phyloP scores from a whole-genome alignment of 2,329 filamentous ascomycete genomes.

The Fusarium haematococcum region DNA sequence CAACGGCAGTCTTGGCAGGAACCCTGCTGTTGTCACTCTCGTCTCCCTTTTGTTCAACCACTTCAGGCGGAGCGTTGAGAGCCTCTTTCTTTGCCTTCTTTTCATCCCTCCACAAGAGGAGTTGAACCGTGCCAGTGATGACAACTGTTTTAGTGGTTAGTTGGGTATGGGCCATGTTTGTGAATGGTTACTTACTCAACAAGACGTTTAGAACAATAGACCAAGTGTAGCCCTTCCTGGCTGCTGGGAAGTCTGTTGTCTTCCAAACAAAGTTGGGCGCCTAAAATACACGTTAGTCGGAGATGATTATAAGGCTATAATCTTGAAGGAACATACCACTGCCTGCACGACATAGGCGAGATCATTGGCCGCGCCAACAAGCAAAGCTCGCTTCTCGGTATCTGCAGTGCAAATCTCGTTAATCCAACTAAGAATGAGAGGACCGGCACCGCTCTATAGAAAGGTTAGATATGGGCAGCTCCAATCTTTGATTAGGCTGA shows the following conservation, averaged over 20 bases:
- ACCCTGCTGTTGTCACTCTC: not conserved
- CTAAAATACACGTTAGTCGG: not conserved
- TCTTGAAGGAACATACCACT: slow-evolving; percentile 24
- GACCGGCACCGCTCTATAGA: slow-evolving; percentile 28
- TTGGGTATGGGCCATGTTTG: not conserved
- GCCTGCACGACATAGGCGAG: slow-evolving; percentile 35
- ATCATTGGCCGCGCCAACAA: slow-evolving; percentile 25
- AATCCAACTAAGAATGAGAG: slow-evolving; percentile 39
- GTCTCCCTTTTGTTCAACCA: not conserved
- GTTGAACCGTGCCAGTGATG: not conserved
- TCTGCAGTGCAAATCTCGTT: slow-evolving; percentile 37
- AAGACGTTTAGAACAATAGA: slow-evolving; percentile 17
- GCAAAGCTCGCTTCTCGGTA: slow-evolving; percentile 36
- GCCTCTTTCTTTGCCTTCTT: not conserved
- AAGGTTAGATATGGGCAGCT: not conserved
- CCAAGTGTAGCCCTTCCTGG: slow-evolving; percentile 24
- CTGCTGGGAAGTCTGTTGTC: slow-evolving; percentile 32
- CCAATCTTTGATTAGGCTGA: not conserved
- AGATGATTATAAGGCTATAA: not conserved
- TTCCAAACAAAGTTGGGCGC: slow-evolving; percentile 35
- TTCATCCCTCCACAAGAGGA: not conserved
- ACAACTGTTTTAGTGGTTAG: not conserved
- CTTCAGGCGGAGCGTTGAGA: not conserved
- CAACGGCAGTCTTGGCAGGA: not conserved
- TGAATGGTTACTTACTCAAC: slow-evolving; percentile 11